phyloP scores from a whole-genome alignment of 2,329 filamentous ascomycete species.

The Cercospora zeae-maydis region DNA sequence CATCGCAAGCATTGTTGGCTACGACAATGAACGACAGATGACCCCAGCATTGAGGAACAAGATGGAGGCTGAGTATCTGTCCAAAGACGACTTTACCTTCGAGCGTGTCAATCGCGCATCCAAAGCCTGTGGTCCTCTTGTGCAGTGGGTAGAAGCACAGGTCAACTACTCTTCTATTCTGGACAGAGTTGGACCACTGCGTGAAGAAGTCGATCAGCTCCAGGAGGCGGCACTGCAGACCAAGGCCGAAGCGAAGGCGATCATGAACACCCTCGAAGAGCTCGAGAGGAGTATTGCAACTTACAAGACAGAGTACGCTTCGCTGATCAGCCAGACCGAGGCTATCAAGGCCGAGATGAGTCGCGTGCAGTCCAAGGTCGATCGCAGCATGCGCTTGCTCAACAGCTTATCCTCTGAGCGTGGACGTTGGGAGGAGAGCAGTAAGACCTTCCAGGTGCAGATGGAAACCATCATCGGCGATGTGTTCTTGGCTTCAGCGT shows the following conservation, averaged over 20 bases:
- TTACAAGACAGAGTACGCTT: conserved; percentile 95
- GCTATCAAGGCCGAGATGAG: conserved; percentile 97
- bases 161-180: conserved; percentile 98
- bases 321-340: conserved; percentile 93
- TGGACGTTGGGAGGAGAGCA: conserved; percentile 91
- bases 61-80: conserved; percentile 90
- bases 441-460: conserved; percentile 96
- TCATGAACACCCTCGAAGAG: conserved; percentile 77
- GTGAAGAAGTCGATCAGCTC: conserved; percentile 81
- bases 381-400: conserved; percentile 87
- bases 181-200: conserved; percentile 85
- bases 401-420: conserved; percentile 94
- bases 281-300: conserved; percentile 88
- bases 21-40: conserved; percentile 95
- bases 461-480: conserved; percentile 96
- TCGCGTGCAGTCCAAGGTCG: conserved; percentile 94
- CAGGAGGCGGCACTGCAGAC: conserved; percentile 88
- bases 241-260: conserved; percentile 87
- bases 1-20: conserved; percentile 95
- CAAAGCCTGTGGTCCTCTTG: conserved; percentile 92
- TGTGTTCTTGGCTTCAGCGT: conserved; percentile 91
- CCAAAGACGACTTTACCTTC: conserved; percentile 91
- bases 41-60: conserved; percentile 74
- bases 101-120: conserved; percentile 94
- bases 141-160: conserved; percentile 95